These are phyloP conservation scores for Barnettozyma sp. DNA, from an alignment of 805 yeast genomes.

Conservation along the genomic window DNA sequence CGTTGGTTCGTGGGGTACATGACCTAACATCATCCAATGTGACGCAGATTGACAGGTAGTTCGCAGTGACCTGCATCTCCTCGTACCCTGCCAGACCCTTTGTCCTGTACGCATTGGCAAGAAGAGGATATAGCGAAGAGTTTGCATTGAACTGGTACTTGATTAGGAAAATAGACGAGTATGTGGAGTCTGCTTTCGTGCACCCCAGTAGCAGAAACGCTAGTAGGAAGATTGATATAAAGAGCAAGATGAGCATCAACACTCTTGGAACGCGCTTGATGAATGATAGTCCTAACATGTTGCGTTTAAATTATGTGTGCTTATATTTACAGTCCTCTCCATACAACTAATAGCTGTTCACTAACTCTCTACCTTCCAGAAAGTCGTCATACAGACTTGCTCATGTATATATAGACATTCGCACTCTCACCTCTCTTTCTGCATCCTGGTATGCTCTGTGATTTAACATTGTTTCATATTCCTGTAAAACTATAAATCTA, in stretches of 20 bases:
- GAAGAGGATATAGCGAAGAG: constrained; percentile 36
- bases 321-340: too few relatives aligned
- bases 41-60: constrained; percentile 53
- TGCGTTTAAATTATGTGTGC: too few relatives aligned
- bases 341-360: too few relatives aligned
- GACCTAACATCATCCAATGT: constrained; percentile 27
- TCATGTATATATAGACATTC: too few relatives aligned
- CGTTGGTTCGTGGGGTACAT: constrained; percentile 32
- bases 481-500: too few relatives aligned
- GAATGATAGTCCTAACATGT: constrained; percentile 20
- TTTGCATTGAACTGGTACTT: constrained; percentile 40
- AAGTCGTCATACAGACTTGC: too few relatives aligned
- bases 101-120: constrained; percentile 31
- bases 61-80: constrained; percentile 40
- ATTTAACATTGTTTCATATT: too few relatives aligned
- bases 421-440: too few relatives aligned
- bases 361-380: too few relatives aligned
- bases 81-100: constrained; percentile 31
- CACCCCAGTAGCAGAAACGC: constrained; percentile 55
- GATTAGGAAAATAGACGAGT: constrained; percentile 45
- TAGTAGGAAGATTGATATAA: constrained; percentile 44
- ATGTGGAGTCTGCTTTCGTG: constrained; percentile 32
- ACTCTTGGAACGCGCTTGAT: constrained; percentile 38
- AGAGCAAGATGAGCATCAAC: constrained; percentile 33
- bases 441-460: too few relatives aligned